Percentiles rank a stretch among this genome's conserved stretches.
phyloP scores from a whole-genome alignment of 2,329 filamentous ascomycete genomes.

The Bimuria novae-zelandiae region DNA sequence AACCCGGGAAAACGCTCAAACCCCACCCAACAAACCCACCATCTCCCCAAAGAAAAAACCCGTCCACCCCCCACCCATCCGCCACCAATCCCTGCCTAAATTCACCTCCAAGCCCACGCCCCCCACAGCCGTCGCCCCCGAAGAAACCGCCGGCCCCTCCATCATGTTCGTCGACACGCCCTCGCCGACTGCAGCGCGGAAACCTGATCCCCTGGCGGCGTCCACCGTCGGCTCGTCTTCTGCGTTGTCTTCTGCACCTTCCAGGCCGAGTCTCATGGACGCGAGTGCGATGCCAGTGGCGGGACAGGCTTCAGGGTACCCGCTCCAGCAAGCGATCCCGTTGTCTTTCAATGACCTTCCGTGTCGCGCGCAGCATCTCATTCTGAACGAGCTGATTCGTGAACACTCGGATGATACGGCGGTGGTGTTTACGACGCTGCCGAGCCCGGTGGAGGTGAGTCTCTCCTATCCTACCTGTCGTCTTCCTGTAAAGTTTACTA shows the following conservation, averaged over 20 bases:
- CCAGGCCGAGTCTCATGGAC: neutral
- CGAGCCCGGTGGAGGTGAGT: constrained; percentile 68
- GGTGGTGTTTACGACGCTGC: constrained; percentile 81
- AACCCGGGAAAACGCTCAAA: constrained; percentile 11
- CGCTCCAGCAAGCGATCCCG: constrained; percentile 65
- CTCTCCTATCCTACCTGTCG: neutral
- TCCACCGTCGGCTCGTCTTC: too few species aligned
- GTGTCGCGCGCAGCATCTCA: constrained; percentile 81
- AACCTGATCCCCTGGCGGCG: constrained; percentile 30
- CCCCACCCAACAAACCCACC: constrained; percentile 24
- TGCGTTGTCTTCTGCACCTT: constrained; percentile 6
- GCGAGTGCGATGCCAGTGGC: constrained; percentile 5
- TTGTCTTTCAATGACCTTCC: constrained; percentile 87
- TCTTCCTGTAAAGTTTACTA: too few species aligned
- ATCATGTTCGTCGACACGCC: constrained; percentile 72
- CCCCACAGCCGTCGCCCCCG: constrained; percentile 65
- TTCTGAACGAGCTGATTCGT: constrained; percentile 82
- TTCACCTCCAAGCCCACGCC: constrained; percentile 78
- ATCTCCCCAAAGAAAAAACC: constrained; percentile 31
- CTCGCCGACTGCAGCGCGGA: constrained; percentile 21
- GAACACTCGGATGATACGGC: constrained; percentile 59
- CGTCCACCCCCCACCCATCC: constrained; percentile 55
- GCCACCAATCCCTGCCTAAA: constrained; percentile 62
- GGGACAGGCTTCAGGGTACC: constrained; percentile 52
- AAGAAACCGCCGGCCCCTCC: constrained; percentile 68